These are phyloP conservation scores for Aspergillus sp. DNA, from an alignment of 2,329 filamentous ascomycete genomes.

Conservation along the genomic window DNA sequence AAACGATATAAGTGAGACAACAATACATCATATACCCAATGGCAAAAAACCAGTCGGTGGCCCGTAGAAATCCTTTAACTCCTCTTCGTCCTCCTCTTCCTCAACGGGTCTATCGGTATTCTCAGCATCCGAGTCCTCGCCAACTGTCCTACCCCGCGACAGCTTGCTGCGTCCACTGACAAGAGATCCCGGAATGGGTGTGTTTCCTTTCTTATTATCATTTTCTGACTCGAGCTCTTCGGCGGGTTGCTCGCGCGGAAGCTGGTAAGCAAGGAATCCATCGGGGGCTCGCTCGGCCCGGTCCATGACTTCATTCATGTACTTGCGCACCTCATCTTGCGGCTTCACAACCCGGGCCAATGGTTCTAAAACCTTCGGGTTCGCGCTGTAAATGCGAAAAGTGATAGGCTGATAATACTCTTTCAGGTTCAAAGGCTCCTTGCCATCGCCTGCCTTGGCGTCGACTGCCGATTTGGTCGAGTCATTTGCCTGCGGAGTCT, in stretches of 20 bases:
- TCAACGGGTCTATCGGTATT: conserved; percentile 13
- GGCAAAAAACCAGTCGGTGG: conserved; percentile 37
- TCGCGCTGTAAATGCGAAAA: conserved; percentile 55
- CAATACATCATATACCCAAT: conserved; percentile 17
- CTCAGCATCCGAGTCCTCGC: conserved; percentile 25
- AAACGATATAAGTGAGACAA: background rate
- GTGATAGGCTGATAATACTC: conserved; percentile 56
- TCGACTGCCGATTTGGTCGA: conserved; percentile 4
- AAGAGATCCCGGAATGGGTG: conserved; percentile 19
- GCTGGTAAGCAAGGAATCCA: conserved; percentile 55
- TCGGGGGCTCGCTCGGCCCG: conserved; percentile 56
- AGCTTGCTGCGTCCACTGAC: conserved; percentile 22
- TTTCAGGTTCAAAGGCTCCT: conserved; percentile 29
- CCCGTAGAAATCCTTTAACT: conserved; percentile 44
- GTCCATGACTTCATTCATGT: conserved; percentile 60
- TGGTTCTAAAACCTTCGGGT: conserved; percentile 54
- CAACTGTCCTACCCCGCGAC: conserved; percentile 23
- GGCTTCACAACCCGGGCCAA: conserved; percentile 58
- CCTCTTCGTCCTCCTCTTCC: conserved; percentile 31
- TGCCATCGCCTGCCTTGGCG: conserved; percentile 9
- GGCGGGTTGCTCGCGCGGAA: conserved; percentile 47
- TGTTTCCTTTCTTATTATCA: conserved; percentile 22
- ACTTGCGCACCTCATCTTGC: conserved; percentile 51
- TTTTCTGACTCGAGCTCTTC: conserved; percentile 29
- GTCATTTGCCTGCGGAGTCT: background rate